Conservation (phyloP, 768 basidiomycete genomes). For the Amanita rubescens region DNA sequence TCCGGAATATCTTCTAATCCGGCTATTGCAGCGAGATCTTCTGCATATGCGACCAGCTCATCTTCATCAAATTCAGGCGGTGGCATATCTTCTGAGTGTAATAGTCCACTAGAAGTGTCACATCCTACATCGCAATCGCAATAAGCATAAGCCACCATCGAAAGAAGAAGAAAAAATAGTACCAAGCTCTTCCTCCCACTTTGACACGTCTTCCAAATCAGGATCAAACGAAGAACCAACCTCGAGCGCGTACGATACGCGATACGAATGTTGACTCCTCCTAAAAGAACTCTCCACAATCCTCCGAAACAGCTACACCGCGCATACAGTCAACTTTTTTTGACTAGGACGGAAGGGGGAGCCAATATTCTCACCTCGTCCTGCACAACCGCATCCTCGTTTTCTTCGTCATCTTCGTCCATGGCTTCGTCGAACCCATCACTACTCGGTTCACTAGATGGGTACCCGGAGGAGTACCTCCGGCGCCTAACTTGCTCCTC, state of each 20-base stretch:
- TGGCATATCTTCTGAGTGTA: slow-evolving; percentile 15
- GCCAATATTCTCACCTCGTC: slow-evolving; percentile 42
- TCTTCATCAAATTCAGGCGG: slow-evolving; percentile 47
- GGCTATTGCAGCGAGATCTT: slow-evolving; percentile 37
- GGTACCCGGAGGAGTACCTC: slow-evolving; percentile 17
- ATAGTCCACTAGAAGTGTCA: slow-evolving; percentile 3
- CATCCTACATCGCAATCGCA: not conserved
- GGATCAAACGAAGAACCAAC: slow-evolving; percentile 77
- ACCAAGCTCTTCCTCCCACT: slow-evolving; percentile 52
- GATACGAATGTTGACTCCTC: slow-evolving; percentile 45
- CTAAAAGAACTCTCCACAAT: slow-evolving; percentile 50
- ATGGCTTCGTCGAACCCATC: slow-evolving; percentile 39
- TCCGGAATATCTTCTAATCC: slow-evolving; percentile 42
- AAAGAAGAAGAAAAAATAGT: not conserved
- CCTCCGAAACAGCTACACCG: slow-evolving; percentile 52
- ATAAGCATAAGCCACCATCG: not conserved
- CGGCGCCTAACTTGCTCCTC: slow-evolving; percentile 37
- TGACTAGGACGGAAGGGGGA: not conserved
- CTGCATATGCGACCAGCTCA: slow-evolving; percentile 53
- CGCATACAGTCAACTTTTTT: slow-evolving; percentile 1
- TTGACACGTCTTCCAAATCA: slow-evolving; percentile 51
- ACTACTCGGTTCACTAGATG: slow-evolving; percentile 35
- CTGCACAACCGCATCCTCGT: slow-evolving; percentile 51
- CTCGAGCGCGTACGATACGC: slow-evolving; percentile 56
- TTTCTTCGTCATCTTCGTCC: slow-evolving; percentile 51